Evolutionary conservation across 139 green algal genomes (phyloP).

Genomic region (Chlorella sp.): DNA sequence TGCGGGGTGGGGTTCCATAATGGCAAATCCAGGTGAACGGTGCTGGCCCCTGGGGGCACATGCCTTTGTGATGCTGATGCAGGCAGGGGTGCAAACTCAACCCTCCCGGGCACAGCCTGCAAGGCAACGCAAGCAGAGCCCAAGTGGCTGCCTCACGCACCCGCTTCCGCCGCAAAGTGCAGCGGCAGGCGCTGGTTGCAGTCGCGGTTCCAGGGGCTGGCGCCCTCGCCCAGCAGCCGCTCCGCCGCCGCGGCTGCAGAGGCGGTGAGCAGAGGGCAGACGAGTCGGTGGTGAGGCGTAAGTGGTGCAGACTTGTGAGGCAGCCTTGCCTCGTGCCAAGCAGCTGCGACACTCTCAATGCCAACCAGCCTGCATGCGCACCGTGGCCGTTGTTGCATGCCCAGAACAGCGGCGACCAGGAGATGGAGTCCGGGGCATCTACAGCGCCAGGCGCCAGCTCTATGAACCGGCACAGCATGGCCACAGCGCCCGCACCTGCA

Average conservation of each 20-base stretch:
- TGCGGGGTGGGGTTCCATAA: not conserved
- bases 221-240: constrained; percentile 29
- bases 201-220: constrained; percentile 25
- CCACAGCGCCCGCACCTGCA: constrained; percentile 68
- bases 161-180: constrained; percentile 52
- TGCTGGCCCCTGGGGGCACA: too few species aligned
- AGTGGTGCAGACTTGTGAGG: too few species aligned
- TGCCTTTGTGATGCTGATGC: not conserved
- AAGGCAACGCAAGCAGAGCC: not conserved
- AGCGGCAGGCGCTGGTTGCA: constrained; percentile 51
- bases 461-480: constrained; percentile 36
- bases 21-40: too few species aligned
- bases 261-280: too few species aligned
- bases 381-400: constrained; percentile 39
- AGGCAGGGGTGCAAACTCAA: too few species aligned
- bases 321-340: too few species aligned
- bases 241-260: constrained; percentile 29
- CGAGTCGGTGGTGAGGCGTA: too few species aligned
- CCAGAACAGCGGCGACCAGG: constrained; percentile 50
- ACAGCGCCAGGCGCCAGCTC: not conserved
- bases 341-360: not conserved
- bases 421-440: constrained; percentile 14
- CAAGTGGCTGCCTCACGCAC: not conserved
- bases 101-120: not conserved
- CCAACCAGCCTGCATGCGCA: too few species aligned